Evolutionary conservation across 2,329 filamentous ascomycete species (phyloP).

Genomic region (Orbilia ellipsospora): DNA sequence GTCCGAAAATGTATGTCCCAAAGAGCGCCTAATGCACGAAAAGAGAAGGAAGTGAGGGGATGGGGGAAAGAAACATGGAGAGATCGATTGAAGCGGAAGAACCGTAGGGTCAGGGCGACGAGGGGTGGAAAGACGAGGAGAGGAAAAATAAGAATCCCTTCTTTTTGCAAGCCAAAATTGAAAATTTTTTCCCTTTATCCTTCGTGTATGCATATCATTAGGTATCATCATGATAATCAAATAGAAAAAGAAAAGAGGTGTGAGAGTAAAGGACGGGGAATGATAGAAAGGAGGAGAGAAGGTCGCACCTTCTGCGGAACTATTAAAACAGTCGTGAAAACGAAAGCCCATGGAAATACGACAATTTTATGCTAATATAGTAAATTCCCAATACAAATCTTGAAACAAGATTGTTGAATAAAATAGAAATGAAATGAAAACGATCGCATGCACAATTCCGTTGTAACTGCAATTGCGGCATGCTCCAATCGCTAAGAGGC

Average conservation of each 20-base stretch:
- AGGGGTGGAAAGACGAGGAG: not conserved
- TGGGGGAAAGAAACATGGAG: conserved; percentile 21
- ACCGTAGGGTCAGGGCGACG: not conserved
- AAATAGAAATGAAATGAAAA: too few relatives aligned
- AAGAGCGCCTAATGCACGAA: conserved; percentile 45
- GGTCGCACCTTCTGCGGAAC: conserved; percentile 5
- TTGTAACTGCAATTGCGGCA: too few relatives aligned
- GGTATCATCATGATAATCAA: conserved; percentile 36
- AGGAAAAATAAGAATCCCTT: not conserved
- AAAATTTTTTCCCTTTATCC: conserved; percentile 54
- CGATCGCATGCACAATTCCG: too few relatives aligned
- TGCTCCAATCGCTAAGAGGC: too few relatives aligned
- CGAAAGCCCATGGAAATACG: not conserved
- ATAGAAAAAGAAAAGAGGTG: conserved; percentile 15
- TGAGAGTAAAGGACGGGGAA: conserved; percentile 12
- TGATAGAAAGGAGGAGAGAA: conserved; percentile 13
- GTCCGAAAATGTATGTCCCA: conserved; percentile 30
- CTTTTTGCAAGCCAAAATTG: conserved; percentile 56
- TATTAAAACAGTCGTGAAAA: conserved; percentile 7
- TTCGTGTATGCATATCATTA: conserved; percentile 55
- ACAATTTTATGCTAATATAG: conserved; percentile 23
- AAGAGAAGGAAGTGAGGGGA: conserved; percentile 7
- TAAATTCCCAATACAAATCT: conserved; percentile 8
- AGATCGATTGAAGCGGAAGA: not conserved
- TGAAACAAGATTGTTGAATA: too few relatives aligned